Percentiles rank a stretch among this genome's conserved stretches.
phyloP scores from a whole-genome alignment of 2,329 filamentous ascomycete genomes.

The Akanthomyces lecanii region DNA sequence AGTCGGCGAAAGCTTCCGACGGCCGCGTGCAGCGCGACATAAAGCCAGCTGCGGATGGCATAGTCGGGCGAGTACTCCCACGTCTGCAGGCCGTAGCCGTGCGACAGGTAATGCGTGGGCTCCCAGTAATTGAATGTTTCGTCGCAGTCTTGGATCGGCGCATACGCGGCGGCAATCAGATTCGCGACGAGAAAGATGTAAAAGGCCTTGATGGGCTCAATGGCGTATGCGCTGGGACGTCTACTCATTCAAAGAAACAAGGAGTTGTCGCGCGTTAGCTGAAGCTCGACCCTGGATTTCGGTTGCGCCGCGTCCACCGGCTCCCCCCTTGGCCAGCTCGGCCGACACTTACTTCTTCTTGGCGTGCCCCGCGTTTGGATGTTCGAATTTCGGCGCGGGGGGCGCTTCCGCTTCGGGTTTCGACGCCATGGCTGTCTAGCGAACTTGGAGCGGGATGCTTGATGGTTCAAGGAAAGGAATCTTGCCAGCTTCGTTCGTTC shows the following conservation, averaged over 20 bases:
- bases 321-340: not conserved
- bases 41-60: conserved; percentile 93
- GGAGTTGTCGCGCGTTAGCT: conserved; percentile 5
- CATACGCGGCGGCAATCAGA: conserved; percentile 70
- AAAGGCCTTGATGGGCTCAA: conserved; percentile 73
- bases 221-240: conserved; percentile 52
- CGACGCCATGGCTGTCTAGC: conserved; percentile 35
- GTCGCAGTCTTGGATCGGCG: conserved; percentile 95
- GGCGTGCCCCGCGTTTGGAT: conserved; percentile 47
- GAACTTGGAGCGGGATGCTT: conserved; percentile 20
- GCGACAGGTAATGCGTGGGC: conserved; percentile 86
- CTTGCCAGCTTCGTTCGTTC: not conserved
- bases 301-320: not conserved
- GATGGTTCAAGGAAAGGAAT: conserved; percentile 20
- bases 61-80: conserved; percentile 98
- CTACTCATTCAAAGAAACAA: conserved; percentile 25
- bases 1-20: conserved; percentile 64
- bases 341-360: conserved; percentile 43
- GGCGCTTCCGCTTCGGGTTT: conserved; percentile 24
- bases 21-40: conserved; percentile 73
- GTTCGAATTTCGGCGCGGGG: conserved; percentile 37
- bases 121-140: conserved; percentile 99
- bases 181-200: conserved; percentile 74
- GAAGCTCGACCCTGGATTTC: not conserved
- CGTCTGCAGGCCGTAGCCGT: conserved; percentile 90